Evolutionary conservation across 148 eudicot genomes (phyloP).

Genomic region (Rhododendron mucronatum): DNA sequence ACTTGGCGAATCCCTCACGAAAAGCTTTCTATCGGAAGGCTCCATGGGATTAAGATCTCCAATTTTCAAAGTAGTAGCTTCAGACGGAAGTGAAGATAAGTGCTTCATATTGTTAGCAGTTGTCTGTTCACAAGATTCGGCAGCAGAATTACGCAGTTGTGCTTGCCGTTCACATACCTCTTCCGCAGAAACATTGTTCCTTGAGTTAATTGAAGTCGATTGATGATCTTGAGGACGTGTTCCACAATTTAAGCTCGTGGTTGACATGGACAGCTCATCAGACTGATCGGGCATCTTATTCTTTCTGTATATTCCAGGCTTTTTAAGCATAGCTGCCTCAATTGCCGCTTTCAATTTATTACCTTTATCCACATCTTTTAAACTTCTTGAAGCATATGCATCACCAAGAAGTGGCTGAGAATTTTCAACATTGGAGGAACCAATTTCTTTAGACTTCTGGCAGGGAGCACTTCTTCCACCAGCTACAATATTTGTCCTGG

Average conservation of each 20-base stretch:
- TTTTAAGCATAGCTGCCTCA: slow-evolving; percentile 83
- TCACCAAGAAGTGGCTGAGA: slow-evolving; percentile 30
- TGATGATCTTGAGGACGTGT: slow-evolving; percentile 29
- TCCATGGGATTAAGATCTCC: slow-evolving; percentile 12
- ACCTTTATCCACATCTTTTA: slow-evolving; percentile 48
- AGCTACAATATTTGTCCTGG: slow-evolving; percentile 32
- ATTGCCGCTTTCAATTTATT: slow-evolving; percentile 78
- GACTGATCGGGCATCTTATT: slow-evolving; percentile 45
- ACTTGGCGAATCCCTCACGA: slow-evolving; percentile 8
- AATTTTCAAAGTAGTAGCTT: slow-evolving; percentile 25
- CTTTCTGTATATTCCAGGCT: slow-evolving; percentile 55
- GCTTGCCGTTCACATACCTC: slow-evolving; percentile 32
- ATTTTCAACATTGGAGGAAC: slow-evolving; percentile 24
- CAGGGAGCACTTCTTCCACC: slow-evolving; percentile 19
- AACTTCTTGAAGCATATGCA: slow-evolving; percentile 37
- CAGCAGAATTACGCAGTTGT: slow-evolving; percentile 12
- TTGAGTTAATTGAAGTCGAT: slow-evolving; percentile 24
- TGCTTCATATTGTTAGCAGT: slow-evolving; percentile 30
- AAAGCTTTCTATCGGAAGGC: slow-evolving; percentile 30
- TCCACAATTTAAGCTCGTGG: slow-evolving; percentile 23
- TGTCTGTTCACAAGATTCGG: slow-evolving; percentile 34
- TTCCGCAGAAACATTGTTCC: slow-evolving; percentile 25
- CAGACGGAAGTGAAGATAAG: slow-evolving; percentile 34
- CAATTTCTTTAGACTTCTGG: slow-evolving; percentile 25
- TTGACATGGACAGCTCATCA: slow-evolving; percentile 39